Percentiles rank a stretch among this genome's conserved stretches.
Conservation (phyloP, 2,329 filamentous ascomycete genomes). For the Akanthomyces lecanii region DNA sequence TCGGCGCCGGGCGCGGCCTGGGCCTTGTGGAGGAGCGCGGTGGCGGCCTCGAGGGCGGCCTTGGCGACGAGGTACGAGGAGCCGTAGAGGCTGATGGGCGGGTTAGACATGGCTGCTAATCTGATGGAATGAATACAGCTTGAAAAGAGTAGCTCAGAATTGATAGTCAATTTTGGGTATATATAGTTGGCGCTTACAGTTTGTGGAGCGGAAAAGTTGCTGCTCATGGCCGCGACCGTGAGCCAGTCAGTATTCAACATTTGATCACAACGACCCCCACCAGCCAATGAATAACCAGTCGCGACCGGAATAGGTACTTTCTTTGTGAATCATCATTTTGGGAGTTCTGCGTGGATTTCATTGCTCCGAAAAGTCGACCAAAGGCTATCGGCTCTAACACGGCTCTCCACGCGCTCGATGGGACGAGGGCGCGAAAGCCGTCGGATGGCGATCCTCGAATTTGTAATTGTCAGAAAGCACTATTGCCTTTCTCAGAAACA, state of each 20-base stretch:
- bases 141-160: neutral
- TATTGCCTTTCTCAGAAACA: too few relatives aligned
- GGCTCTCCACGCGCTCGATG: too few relatives aligned
- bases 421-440: too few relatives aligned
- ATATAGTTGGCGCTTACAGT: neutral
- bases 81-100: conserved; percentile 6
- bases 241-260: neutral
- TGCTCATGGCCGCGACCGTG: neutral
- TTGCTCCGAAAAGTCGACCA: too few relatives aligned
- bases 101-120: neutral
- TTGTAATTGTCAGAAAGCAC: too few relatives aligned
- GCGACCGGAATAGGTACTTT: too few relatives aligned
- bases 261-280: neutral
- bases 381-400: too few relatives aligned
- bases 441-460: neutral
- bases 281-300: neutral
- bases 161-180: neutral
- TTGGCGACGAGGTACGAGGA: conserved; percentile 6
- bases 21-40: neutral
- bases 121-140: neutral
- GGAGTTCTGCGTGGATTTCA: too few relatives aligned
- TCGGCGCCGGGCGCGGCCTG: neutral
- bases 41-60: conserved; percentile 2
- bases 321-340: too few relatives aligned
- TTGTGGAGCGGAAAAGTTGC: neutral